Base-by-base conservation (phyloP, 108 stramenopile species). In the Poteriospumella lacustris region DNA sequence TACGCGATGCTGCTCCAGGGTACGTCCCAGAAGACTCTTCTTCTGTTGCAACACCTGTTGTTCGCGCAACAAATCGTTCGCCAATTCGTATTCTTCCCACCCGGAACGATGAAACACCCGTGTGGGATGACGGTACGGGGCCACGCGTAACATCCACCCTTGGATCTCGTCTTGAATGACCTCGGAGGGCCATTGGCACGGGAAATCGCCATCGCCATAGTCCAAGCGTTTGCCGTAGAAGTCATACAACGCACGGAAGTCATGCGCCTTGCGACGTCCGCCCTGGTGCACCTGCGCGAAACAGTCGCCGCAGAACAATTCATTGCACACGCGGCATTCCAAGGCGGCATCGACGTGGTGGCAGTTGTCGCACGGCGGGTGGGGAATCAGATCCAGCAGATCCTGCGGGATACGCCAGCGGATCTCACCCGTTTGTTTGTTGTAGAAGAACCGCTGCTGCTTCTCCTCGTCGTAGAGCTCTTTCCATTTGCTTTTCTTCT, bases 401-500 rank as follows among this genome's bases (percentile, higher is more conserved):
- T 87, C 85, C 60, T 91, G 88, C 39, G 91, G 92, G 58, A 88
- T 84, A 58, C 92, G 83, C 90, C 92, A 92, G 24, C 89, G 78
- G 24, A 92, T 89, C 78, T 93, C 92, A 1, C 92, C 92, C 28
- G 70, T 73, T 15, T 33, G 70, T 24, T 73, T 73, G 41, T 73
- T 73, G 36, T 73, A 73, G 31, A 73, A 73, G 70, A 73, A 73
- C 3, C 70, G 70, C 41, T 73, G 26, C 42, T 33, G 26, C 28
- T 44, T 52, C 19, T 73, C 41, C 36, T 73, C 70, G 36, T 73
- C 70, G 33, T 12, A 52, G 9, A 73, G 36, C 33, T 73, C 70
- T 56, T 73, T 73, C 70, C 70, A 73, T 38, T 34, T 73, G 5
- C 70, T 34, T 73, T 73, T 73, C 70, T 73, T 73, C 42, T 73